Evolutionary conservation across 495 filamentous ascomycete species (phyloP).

Genomic region (Trichoderma parareesei): DNA sequence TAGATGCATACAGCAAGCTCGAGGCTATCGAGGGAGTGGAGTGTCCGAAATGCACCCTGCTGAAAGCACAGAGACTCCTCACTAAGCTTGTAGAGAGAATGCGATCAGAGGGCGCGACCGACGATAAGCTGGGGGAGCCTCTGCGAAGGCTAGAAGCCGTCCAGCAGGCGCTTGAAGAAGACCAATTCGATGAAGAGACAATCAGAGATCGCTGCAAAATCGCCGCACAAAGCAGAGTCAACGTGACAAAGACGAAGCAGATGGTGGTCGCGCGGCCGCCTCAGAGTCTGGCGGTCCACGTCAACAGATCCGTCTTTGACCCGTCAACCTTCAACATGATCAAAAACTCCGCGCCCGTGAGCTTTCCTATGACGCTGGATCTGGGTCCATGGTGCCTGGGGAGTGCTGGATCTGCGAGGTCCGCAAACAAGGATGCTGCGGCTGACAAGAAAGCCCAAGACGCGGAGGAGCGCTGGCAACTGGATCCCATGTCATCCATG

Average conservation of each 20-base stretch:
- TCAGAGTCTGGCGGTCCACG: slow-evolving; percentile 68
- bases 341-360: slow-evolving; percentile 75
- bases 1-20: slow-evolving; percentile 77
- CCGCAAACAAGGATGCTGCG: background rate
- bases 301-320: slow-evolving; percentile 89
- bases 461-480: slow-evolving; percentile 56
- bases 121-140: slow-evolving; percentile 21
- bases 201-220: slow-evolving; percentile 67
- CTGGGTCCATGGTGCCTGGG: slow-evolving; percentile 73
- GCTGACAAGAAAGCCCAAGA: slow-evolving; percentile 14
- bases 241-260: slow-evolving; percentile 80
- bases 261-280: slow-evolving; percentile 76
- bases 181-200: slow-evolving; percentile 72
- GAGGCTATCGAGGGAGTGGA: slow-evolving; percentile 83
- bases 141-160: slow-evolving; percentile 51
- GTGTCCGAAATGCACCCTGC: slow-evolving; percentile 82
- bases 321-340: slow-evolving; percentile 64
- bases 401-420: slow-evolving; percentile 23
- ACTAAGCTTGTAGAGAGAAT: slow-evolving; percentile 27
- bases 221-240: slow-evolving; percentile 54
- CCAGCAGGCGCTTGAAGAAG: slow-evolving; percentile 60
- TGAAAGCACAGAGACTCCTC: slow-evolving; percentile 35
- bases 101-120: slow-evolving; percentile 13
- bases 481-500: slow-evolving; percentile 60
- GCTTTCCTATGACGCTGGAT: slow-evolving; percentile 66